phyloP scores from a whole-genome alignment of 768 basidiomycete species.

The Coprinellus micaceus region DNA sequence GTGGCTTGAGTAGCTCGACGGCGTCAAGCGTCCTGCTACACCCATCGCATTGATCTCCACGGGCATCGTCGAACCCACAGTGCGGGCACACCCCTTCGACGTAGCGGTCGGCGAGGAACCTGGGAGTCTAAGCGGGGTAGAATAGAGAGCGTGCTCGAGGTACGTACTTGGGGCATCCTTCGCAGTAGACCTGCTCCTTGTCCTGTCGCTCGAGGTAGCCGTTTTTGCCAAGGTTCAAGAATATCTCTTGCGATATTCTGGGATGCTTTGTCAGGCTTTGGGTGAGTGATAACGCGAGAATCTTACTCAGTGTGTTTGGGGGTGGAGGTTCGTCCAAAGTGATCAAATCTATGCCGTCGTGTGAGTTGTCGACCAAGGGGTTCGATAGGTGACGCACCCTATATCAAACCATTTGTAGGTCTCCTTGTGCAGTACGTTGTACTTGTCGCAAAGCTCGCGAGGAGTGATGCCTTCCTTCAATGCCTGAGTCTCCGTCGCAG shows the following conservation, averaged over 20 bases:
- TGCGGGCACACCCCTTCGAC: conserved; percentile 98
- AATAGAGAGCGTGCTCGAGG: not conserved
- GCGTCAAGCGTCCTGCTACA: conserved; percentile 93
- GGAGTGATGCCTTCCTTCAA: conserved; percentile 82
- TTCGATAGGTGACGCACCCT: conserved; percentile 47
- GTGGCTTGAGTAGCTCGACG: conserved; percentile 89
- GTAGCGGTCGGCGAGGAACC: conserved; percentile 94
- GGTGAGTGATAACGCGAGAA: not conserved
- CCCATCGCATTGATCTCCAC: conserved; percentile 96
- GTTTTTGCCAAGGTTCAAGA: conserved; percentile 77
- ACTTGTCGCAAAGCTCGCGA: conserved; percentile 83
- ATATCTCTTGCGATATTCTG: conserved; percentile 90
- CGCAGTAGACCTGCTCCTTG: conserved; percentile 93
- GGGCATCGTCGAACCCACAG: conserved; percentile 89
- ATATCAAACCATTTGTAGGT: conserved; percentile 99
- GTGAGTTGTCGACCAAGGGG: not conserved
- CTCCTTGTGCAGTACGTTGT: conserved; percentile 81
- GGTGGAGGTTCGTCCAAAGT: conserved; percentile 94
- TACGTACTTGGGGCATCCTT: conserved; percentile 77
- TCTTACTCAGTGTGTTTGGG: conserved; percentile 81
- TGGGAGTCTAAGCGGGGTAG: conserved; percentile 21
- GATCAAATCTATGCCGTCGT: conserved; percentile 67
- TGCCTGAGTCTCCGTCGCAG: conserved; percentile 97
- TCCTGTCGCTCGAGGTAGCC: conserved; percentile 75
- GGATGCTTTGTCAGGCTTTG: not conserved